These are phyloP conservation scores for Rhodotorula sp. DNA, from an alignment of 1,284 basidiomycete species.

Conservation along the genomic window DNA sequence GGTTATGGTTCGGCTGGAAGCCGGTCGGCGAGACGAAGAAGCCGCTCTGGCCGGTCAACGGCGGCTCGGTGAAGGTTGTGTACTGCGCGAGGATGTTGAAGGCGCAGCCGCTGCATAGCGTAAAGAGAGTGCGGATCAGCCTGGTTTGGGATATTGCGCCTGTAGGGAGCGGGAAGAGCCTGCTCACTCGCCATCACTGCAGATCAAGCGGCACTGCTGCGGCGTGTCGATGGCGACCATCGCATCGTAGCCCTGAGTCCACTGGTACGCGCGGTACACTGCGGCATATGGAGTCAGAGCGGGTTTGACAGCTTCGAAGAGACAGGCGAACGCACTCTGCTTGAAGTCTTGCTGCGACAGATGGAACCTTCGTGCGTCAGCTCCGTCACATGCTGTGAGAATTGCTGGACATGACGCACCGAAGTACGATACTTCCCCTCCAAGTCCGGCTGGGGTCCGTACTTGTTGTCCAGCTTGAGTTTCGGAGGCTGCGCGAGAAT, in stretches of 20 bases:
- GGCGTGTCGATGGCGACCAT: background rate
- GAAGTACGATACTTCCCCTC: background rate
- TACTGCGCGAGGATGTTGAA: conserved; percentile 7
- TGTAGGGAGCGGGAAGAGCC: background rate
- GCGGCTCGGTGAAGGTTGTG: conserved; percentile 1
- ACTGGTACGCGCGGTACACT: conserved; percentile 17
- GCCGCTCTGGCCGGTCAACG: background rate
- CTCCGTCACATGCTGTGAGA: background rate
- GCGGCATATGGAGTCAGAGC: background rate
- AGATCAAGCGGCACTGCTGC: background rate
- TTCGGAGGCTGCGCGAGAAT: background rate
- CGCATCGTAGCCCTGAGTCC: conserved; percentile 21
- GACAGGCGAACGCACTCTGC: too few relatives aligned
- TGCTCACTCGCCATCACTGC: background rate
- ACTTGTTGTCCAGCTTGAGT: conserved; percentile 18
- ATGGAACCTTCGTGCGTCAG: background rate
- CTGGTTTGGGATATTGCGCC: background rate
- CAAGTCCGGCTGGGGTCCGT: background rate
- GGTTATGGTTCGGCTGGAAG: conserved; percentile 12
- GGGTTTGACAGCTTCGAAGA: too few relatives aligned
- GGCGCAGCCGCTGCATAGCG: background rate
- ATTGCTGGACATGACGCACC: background rate
- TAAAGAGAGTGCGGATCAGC: too few relatives aligned
- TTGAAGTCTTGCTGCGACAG: background rate
- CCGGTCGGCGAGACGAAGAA: background rate